Evolutionary conservation across 768 basidiomycete genomes (phyloP).

Genomic region (Tephrocybe sp.): DNA sequence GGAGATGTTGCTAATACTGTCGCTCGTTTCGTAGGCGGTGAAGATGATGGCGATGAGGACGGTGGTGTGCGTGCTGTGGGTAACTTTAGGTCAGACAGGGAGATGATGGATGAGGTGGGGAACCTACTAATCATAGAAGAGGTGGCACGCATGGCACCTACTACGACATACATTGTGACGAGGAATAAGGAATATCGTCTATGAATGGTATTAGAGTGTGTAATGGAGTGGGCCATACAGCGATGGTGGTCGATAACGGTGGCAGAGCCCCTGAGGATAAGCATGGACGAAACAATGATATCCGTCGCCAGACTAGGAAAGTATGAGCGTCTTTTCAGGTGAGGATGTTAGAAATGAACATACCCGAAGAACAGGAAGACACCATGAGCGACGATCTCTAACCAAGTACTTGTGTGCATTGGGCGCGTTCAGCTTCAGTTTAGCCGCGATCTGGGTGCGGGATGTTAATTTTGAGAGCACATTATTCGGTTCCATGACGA

Average conservation of each 20-base stretch:
- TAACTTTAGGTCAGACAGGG: neutral
- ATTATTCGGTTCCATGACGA: slow-evolving; percentile 11
- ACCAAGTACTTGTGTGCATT: slow-evolving; percentile 89
- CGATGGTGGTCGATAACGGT: slow-evolving; percentile 85
- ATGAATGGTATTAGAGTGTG: neutral
- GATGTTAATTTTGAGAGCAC: neutral
- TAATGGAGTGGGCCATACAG: slow-evolving; percentile 33
- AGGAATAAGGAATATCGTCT: slow-evolving; percentile 91
- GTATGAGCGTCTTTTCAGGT: neutral
- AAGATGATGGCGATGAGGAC: slow-evolving; percentile 89
- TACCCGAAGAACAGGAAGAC: slow-evolving; percentile 90
- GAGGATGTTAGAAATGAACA: slow-evolving; percentile 8
- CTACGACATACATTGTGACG: slow-evolving; percentile 86
- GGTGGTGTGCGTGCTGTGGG: slow-evolving; percentile 75
- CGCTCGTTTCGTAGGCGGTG: slow-evolving; percentile 78
- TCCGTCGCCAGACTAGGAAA: slow-evolving; percentile 74
- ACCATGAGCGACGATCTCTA: slow-evolving; percentile 78
- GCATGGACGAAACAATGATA: slow-evolving; percentile 88
- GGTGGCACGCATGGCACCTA: slow-evolving; percentile 86
- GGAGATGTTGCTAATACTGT: slow-evolving; percentile 74
- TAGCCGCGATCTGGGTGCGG: slow-evolving; percentile 71
- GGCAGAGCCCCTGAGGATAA: slow-evolving; percentile 78
- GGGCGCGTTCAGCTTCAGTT: slow-evolving; percentile 90
- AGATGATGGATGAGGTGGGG: neutral
- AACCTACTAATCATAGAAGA: slow-evolving; percentile 82